Base-by-base conservation (phyloP, 2,329 filamentous ascomycete genomes). In the Phyllosticta paracitricarpa region DNA sequence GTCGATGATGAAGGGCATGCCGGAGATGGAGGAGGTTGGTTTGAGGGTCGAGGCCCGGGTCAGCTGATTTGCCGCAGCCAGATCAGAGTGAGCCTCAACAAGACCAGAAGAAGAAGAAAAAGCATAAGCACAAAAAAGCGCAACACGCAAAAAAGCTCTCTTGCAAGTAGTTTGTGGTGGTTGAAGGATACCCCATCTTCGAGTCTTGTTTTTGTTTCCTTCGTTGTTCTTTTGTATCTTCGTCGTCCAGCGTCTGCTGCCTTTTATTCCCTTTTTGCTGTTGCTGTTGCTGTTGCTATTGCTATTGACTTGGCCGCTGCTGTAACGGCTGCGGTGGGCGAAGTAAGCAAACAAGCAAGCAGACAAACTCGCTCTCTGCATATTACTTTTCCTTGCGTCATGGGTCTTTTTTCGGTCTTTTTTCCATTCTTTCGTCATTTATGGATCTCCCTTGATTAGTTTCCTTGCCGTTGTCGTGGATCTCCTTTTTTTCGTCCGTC, bases 11-110 rank as follows among this genome's bases (percentile, higher is more conserved):
- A 62, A 62, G 53, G 53, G 56, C 24, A 53, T 62, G 33, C 28
- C 28, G 28, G 57, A 62, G 14, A 62, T 62, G 61, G 61, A 62
- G 22, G 55, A 58, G 48, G 57, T 58, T 51, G 56, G 51, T 3
- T 35, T 53, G 40, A 59, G 54, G 48, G 61, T 62, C n/a, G 55
- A 58, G 17, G 51, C 51, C 19, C 51, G 56, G 53, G 61, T 61
- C 56, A 61, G 57, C 60, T 61, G 54, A 58, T 22, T 55, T 7
- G 26, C 33, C 10, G 14, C 51, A 19, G 51, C 51, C 51, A 53
- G 5, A 53, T 7, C 51, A 53, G 33, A 40, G 12, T 40, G 33
- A 40, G 33, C 33, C 33, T 40, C 33, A 17, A 35, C 9, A 12
- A 40, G 8, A 40, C 10, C 33, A 40, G 19, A 22, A 22, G 19